phyloP scores from a whole-genome alignment of 192 early-diverging fungal species.

The Coemansia sp. region DNA sequence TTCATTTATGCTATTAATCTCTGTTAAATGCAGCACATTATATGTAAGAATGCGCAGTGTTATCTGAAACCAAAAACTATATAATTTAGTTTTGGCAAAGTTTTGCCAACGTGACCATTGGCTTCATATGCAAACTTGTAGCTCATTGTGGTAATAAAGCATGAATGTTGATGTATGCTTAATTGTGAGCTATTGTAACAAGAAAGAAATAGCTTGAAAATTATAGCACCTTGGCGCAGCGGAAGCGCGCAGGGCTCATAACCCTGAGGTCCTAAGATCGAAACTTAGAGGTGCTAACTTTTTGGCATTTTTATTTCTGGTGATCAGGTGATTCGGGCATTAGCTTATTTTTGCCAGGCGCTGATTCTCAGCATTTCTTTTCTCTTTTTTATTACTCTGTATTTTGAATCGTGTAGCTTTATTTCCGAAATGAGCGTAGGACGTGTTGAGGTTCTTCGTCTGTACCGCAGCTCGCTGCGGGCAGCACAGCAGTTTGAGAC shows the following conservation, averaged over 20 bases:
- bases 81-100: no score
- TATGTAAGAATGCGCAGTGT: no score
- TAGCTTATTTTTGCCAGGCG: not conserved
- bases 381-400: conserved; percentile 7
- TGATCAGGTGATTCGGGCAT: not conserved
- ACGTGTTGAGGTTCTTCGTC: conserved; percentile 63
- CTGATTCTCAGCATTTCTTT: conserved; percentile 6
- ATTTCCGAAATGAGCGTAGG: conserved; percentile 30
- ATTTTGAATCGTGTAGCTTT: not conserved
- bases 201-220: not conserved
- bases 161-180: not conserved
- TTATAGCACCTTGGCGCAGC: conserved; percentile 74
- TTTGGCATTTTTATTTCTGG: conserved; percentile 3
- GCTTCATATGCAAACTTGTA: conserved; percentile 7
- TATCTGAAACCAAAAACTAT: no score
- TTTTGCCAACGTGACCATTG: not conserved
- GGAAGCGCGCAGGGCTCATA: conserved; percentile 87
- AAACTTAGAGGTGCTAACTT: conserved; percentile 66
- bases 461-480: conserved; percentile 77
- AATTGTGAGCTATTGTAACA: not conserved
- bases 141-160: not conserved
- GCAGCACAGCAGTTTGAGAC: conserved; percentile 69
- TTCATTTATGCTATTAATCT: no score
- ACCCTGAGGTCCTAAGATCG: conserved; percentile 83
- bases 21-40: no score